Percentiles rank a stretch among this genome's conserved stretches.
Conservation (phyloP, 805 yeast species). For the Wickerhamomyces chambardii region DNA sequence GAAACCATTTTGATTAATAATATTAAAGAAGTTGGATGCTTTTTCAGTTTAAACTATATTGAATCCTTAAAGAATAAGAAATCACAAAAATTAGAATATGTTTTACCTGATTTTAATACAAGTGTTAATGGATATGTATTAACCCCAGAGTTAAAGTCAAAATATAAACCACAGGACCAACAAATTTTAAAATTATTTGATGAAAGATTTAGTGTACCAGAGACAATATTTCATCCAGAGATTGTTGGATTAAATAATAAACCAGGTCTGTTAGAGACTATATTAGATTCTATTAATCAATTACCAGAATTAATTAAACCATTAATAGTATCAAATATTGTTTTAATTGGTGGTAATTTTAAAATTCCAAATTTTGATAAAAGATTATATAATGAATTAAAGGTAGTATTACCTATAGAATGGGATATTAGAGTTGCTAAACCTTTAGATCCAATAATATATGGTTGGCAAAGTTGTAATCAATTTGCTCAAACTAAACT, state of each 20-base stretch:
- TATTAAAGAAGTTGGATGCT: constrained; percentile 73
- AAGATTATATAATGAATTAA: constrained; percentile 53
- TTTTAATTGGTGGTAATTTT: constrained; percentile 76
- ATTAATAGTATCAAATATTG: constrained; percentile 69
- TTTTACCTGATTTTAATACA: constrained; percentile 81
- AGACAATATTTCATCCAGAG: constrained; percentile 78
- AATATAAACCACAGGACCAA: constrained; percentile 33
- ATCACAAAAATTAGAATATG: constrained; percentile 47
- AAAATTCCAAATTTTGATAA: constrained; percentile 58
- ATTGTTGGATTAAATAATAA: constrained; percentile 64
- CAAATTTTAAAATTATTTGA: constrained; percentile 67
- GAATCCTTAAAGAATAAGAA: constrained; percentile 28
- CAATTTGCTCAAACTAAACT: constrained; percentile 20
- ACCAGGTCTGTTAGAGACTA: constrained; percentile 67
- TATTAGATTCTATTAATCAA: constrained; percentile 57
- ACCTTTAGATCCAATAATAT: constrained; percentile 28
- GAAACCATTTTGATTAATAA: constrained; percentile 80
- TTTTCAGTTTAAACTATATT: constrained; percentile 53
- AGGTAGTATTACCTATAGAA: constrained; percentile 60
- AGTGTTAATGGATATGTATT: constrained; percentile 68
- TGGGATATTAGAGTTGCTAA: constrained; percentile 49
- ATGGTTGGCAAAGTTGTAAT: constrained; percentile 52
- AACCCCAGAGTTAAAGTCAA: constrained; percentile 20
- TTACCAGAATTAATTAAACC: constrained; percentile 73
- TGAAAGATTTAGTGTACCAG: constrained; percentile 87